Evolutionary conservation across 306 rosid species (phyloP).

Genomic region (Quercus glauca): DNA sequence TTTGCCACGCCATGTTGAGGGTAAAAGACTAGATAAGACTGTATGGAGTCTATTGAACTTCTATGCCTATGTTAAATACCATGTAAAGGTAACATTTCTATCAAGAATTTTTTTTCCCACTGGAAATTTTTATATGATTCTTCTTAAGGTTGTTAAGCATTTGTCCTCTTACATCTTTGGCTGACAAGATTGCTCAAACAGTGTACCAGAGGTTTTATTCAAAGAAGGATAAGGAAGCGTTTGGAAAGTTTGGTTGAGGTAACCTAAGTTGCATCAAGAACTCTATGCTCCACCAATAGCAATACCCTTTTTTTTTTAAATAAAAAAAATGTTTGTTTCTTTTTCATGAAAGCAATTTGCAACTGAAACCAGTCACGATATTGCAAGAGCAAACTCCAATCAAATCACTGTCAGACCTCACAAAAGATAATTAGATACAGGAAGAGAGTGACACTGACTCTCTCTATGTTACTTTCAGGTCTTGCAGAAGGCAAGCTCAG

Average conservation of each 20-base stretch:
- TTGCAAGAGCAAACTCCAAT: not conserved
- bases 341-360: not conserved
- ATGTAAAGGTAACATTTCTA: constrained; percentile 61
- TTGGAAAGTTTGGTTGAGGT: constrained; percentile 69
- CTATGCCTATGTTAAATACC: constrained; percentile 62
- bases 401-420: not conserved
- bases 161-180: constrained; percentile 7
- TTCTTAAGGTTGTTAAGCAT: constrained; percentile 7
- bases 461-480: constrained; percentile 41
- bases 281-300: not conserved
- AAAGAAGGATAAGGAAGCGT: constrained; percentile 80
- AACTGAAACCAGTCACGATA: not conserved
- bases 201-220: constrained; percentile 80
- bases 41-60: constrained; percentile 85
- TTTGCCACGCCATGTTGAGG: constrained; percentile 55
- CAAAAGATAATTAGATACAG: constrained; percentile 11
- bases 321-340: not conserved
- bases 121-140: not conserved
- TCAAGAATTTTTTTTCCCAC: not conserved
- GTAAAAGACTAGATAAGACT: constrained; percentile 68
- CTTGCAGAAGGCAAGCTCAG: constrained; percentile 45
- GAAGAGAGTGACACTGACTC: constrained; percentile 8
- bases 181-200: constrained; percentile 25
- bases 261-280: not conserved
- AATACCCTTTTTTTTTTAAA: not conserved